These are phyloP conservation scores for Symmetrospora coprosmae DNA, from an alignment of 768 basidiomycete genomes.

Conservation along the genomic window DNA sequence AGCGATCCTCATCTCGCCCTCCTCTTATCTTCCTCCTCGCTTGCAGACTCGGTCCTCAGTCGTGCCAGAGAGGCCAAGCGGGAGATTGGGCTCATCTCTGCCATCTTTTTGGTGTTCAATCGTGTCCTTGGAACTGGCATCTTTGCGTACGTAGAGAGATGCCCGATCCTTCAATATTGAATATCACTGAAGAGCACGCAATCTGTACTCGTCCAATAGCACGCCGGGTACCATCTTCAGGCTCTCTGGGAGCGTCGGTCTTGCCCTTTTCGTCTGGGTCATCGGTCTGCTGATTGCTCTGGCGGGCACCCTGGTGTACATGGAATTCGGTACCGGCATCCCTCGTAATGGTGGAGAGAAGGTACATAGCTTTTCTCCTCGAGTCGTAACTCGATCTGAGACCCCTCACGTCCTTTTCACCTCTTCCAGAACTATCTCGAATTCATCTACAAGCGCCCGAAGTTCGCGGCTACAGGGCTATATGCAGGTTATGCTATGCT, in stretches of 20 bases:
- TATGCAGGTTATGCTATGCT: conserved; percentile 27
- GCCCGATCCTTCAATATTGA: not conserved
- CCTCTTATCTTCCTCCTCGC: too few species aligned
- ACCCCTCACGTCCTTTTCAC: not conserved
- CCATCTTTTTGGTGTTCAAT: conserved; percentile 13
- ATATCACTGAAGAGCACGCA: too few species aligned
- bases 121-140: not conserved
- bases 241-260: conserved; percentile 12
- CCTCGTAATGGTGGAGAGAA: conserved; percentile 31
- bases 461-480: conserved; percentile 26
- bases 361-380: not conserved
- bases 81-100: not conserved
- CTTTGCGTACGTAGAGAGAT: too few species aligned
- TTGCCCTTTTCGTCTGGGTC: conserved; percentile 26
- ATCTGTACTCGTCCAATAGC: too few species aligned
- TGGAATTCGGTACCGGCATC: conserved; percentile 22
- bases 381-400: not conserved
- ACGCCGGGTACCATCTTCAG: conserved; percentile 15
- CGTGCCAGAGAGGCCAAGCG: not conserved
- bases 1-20: too few species aligned
- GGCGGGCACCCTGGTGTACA: conserved; percentile 28
- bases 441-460: conserved; percentile 25
- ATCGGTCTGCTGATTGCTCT: conserved; percentile 28
- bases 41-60: not conserved
- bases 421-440: conserved; percentile 30